A percentile compares a stretch with the other conserved stretches of the same genome.
Evolutionary conservation across 83 land plant genomes (phyloP).

Genomic region (Picea abies): DNA sequence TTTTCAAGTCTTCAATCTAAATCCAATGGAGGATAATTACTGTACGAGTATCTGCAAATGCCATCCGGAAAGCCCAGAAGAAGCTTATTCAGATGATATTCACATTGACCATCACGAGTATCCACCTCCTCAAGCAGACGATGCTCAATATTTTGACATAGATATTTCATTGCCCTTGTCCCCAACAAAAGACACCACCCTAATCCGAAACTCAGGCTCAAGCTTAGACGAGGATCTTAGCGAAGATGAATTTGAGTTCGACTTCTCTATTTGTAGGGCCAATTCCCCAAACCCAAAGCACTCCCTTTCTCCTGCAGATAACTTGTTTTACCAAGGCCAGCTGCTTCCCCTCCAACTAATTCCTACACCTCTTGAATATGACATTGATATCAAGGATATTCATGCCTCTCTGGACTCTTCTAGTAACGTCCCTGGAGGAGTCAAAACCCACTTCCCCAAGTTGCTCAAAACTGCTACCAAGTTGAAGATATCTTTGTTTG

Average conservation of each 20-base stretch:
- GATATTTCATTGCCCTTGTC: neutral
- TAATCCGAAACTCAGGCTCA: neutral
- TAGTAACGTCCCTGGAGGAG: too few relatives aligned
- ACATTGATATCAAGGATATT: too few relatives aligned
- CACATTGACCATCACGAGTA: neutral
- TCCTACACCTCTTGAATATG: conserved; percentile 1
- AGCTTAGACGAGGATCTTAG: neutral
- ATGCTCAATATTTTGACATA: neutral
- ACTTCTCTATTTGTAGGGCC: neutral
- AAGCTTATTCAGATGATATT: too few relatives aligned
- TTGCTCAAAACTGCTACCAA: too few relatives aligned
- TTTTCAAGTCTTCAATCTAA: too few relatives aligned
- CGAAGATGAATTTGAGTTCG: conserved; percentile 6
- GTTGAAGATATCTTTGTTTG: too few relatives aligned
- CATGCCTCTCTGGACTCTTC: too few relatives aligned
- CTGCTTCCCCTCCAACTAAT: conserved; percentile 16
- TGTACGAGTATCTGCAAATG: too few relatives aligned
- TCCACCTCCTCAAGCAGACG: neutral
- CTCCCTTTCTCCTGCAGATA: neutral
- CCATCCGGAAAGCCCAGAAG: too few relatives aligned
- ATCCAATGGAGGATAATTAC: neutral
- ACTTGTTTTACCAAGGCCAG: conserved; percentile 8
- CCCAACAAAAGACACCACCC: neutral
- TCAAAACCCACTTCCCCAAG: too few relatives aligned
- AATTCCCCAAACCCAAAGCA: neutral